These are phyloP conservation scores for Botrytis aclada DNA, from an alignment of 2,329 filamentous ascomycete species.

Conservation along the genomic window DNA sequence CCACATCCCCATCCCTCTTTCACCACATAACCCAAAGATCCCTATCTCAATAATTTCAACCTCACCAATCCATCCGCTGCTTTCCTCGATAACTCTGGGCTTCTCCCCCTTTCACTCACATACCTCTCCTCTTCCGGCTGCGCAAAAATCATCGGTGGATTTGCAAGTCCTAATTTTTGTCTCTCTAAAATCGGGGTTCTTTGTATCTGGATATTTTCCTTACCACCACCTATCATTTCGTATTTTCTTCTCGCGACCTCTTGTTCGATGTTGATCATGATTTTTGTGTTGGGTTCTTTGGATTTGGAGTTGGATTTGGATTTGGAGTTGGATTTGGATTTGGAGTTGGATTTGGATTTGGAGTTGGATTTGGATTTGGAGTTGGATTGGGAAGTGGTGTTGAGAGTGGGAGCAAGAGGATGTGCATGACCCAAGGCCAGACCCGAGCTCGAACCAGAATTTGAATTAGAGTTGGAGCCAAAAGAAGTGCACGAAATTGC, in stretches of 20 bases:
- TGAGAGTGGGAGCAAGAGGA: neutral
- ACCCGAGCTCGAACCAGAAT: neutral
- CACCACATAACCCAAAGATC: neutral
- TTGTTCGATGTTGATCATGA: neutral
- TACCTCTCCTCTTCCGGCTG: slow-evolving; percentile 7
- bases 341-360: neutral
- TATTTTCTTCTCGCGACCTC: neutral
- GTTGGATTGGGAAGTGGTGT: neutral
- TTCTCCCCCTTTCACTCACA: slow-evolving; percentile 5
- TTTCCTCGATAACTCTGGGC: slow-evolving; percentile 42
- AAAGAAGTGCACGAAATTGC: neutral
- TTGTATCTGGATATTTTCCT: neutral
- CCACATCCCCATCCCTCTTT: neutral
- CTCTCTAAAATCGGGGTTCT: neutral
- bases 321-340: neutral
- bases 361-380: neutral
- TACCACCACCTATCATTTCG: neutral
- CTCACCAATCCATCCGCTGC: slow-evolving; percentile 53
- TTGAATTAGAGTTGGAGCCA: neutral
- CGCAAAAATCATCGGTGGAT: neutral
- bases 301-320: neutral
- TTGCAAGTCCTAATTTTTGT: neutral
- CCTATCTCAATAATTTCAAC: slow-evolving; percentile 22
- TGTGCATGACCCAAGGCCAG: neutral
- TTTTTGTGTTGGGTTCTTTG: neutral